Base-by-base conservation (phyloP, 306 rosid genomes). In the Urtica urens region DNA sequence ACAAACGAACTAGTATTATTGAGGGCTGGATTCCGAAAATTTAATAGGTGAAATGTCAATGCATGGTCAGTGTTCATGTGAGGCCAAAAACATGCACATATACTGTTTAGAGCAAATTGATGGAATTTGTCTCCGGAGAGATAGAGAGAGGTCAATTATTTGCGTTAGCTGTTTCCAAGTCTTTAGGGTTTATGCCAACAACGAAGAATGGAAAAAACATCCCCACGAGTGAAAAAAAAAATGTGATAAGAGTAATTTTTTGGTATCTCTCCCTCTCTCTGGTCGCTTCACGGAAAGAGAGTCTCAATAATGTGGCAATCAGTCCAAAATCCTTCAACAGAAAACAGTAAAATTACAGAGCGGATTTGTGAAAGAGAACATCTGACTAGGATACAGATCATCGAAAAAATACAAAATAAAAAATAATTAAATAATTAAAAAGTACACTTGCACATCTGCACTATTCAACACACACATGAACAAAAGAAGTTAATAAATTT, bases 1-100 rank as follows among this genome's bases (percentile, higher is more conserved):
- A n/a, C n/a, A n/a, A n/a, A n/a, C n/a, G n/a, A n/a, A n/a, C n/a
- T n/a, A n/a, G n/a, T n/a, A n/a, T n/a, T n/a, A n/a, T n/a, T n/a
- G n/a, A n/a, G n/a, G n/a, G n/a, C n/a, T n/a, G n/a, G n/a, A n/a
- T n/a, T n/a, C n/a, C n/a, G n/a, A n/a, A n/a, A n/a, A n/a, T n/a
- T n/a, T n/a, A 46, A 26, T 64, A 54, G 69, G 65, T 62, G 53
- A 34, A 45, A 71, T 51, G 62, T 60, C 73, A 51, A 64, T 64
- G 68, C 60, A 57, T 49, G 46, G 78, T 65, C 66, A 65, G n/a
- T n/a, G n/a, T n/a, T n/a, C n/a, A 65, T 30, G 55, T 17, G 27
- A 55, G 64, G 59, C 72, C 68, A 65, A 76, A n/a, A n/a, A 62
- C 75, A 54, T 60, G 68, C 57, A 66, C 62, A 60, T 52, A 69